Base-by-base conservation (phyloP, 1,139 yeast species). In the Geotrichum candidum region DNA sequence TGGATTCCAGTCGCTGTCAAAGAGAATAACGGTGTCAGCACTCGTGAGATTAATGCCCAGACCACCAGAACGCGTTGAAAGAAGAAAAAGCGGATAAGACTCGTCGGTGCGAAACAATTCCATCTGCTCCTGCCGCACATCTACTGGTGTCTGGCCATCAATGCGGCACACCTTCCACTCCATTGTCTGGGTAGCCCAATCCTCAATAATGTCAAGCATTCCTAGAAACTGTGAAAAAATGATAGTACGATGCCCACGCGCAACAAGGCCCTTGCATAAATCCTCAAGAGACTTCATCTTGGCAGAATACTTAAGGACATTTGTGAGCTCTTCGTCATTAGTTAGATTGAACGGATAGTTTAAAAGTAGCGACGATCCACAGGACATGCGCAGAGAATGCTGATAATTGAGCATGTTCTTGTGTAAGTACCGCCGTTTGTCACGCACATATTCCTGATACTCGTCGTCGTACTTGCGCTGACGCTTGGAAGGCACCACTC, bases 191-290 rank as follows among this genome's bases (percentile, higher is more conserved):
- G 72, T 73, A 61, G 83, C 77, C 85, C 91, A 92, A 69, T 88
- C 56, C 71, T 95, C 99, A 64, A 95, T 76, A 58, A 95, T 86
- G 76, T 95, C 99, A 73, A 95, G 79, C 23, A 95, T 98, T 70
- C 89, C 88, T 1, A 99, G 92, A 99, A 95, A 95, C 74, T 95
- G 99, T 0, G 99, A 95, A 77, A 95, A 95, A 62, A 95, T 94
- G 67, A 95, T 81, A 1, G 96, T 97, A 63, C 99, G 80, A 71
- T 95, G 99, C 0, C 98, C 98, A 58, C 84, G 84, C 48, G 89
- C 85, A 60, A 88, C 87, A 66, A 95, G 78, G 33, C 88, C 87
- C 64, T 88, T 90, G 62, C 94, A 75, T 59, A 95, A 77, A 4
- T 76, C 73, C 0, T 97, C 95, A 60, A 95, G 77, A 68, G 85